Base-by-base conservation (phyloP, 1,139 yeast genomes). In the Diutina siamensis region DNA sequence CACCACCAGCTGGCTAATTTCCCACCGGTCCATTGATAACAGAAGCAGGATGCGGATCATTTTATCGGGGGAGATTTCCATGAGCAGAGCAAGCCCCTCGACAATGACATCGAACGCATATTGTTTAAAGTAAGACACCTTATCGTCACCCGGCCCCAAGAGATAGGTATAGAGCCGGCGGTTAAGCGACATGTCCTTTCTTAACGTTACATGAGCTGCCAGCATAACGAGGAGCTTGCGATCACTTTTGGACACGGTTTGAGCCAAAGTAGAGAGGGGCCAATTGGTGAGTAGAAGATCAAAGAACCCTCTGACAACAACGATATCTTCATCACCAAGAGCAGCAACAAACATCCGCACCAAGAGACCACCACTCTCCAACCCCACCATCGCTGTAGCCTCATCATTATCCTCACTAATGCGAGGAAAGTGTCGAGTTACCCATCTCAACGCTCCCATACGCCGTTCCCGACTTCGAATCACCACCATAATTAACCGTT, bases 101-200 rank as follows among this genome's bases (percentile, higher is more conserved):
- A 70, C 57, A 21, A 88, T 60, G 2, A 71, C 58, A 0, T 66
- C 59, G 35, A 76, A 60, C 0, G 88, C 95, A 57, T 72, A 69
- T 8, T 57, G 57, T 20, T 67, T 58, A 57, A 92, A 88, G 57
- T 83, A 89, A 15, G 71, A 67, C 1, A 72, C 57, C 50, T 83
- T 59, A 22, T 62, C 45, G 5, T 22, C 25, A 4, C 15, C 40
- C 2, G 96, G 94, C 0, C 97, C 97, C 42, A 89, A 63, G 9
- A 92, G 65, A 94, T 96, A 89, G 52, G 74, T 80, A 96, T 97
- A 89, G 27, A 92, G 68, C 53, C 99, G 73, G 60, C 97, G 71
- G 58, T 92, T 94, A 51, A 92, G 71, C 18, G 97, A 86, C 95
- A 92, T 87, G 60, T 92, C 99, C 53, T 81, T 81, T 41, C 82